Percentiles rank a stretch among this genome's conserved stretches.
Evolutionary conservation across 441 rosid genomes (phyloP).

Genomic region (Erysimum cheiri): DNA sequence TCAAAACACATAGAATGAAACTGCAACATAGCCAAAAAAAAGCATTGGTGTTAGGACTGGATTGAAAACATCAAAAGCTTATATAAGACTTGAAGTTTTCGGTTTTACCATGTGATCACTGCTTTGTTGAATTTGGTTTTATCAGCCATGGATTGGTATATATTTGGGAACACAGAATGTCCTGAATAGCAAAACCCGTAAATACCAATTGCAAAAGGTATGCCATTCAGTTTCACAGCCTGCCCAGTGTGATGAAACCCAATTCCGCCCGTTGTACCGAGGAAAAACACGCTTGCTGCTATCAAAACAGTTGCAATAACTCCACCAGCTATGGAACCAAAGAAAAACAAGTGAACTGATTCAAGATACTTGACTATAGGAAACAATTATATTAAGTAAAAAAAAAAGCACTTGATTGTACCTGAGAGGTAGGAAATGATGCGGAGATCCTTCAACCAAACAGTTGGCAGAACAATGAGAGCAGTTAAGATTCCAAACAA

Average conservation of each 20-base stretch:
- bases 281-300: conserved; percentile 58
- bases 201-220: conserved; percentile 87
- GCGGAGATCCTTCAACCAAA: conserved; percentile 79
- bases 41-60: neutral
- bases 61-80: conserved; percentile 13
- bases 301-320: conserved; percentile 72
- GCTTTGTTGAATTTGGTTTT: conserved; percentile 76
- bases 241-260: conserved; percentile 78
- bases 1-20: conserved; percentile 59
- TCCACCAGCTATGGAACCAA: conserved; percentile 71
- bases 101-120: conserved; percentile 54
- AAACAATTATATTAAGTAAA: conserved; percentile 3
- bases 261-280: conserved; percentile 62
- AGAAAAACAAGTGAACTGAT: conserved; percentile 12
- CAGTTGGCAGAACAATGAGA: conserved; percentile 78
- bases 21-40: conserved; percentile 51
- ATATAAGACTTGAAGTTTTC: conserved; percentile 1
- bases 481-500: conserved; percentile 79
- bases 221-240: conserved; percentile 72
- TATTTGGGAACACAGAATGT: conserved; percentile 90
- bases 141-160: conserved; percentile 95
- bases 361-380: conserved; percentile 28
- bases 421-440: conserved; percentile 91
- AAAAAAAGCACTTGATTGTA: conserved; percentile 24
- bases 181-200: conserved; percentile 82